Evolutionary conservation across 2,329 filamentous ascomycete genomes (phyloP).

Genomic region (Alternaria arbusti): DNA sequence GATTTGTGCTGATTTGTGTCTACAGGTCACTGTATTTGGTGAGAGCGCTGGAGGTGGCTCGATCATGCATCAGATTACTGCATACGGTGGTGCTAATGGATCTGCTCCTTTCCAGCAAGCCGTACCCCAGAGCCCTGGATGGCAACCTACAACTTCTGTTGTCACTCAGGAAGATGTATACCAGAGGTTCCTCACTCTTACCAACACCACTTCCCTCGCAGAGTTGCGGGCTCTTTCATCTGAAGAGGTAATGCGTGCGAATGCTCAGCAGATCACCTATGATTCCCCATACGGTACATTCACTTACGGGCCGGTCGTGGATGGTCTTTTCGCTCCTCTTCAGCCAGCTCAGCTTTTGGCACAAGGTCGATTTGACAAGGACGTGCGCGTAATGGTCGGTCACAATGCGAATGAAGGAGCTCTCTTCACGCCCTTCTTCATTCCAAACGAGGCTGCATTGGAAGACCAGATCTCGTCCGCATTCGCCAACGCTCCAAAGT

Average conservation of each 20-base stretch:
- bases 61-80: constrained; percentile 51
- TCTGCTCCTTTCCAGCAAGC: constrained; percentile 47
- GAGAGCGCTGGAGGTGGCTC: constrained; percentile 48
- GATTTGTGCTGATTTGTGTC: background rate
- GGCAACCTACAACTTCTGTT: constrained; percentile 35
- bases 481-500: constrained; percentile 40
- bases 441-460: constrained; percentile 42
- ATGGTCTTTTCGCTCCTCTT: constrained; percentile 41
- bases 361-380: constrained; percentile 46
- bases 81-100: constrained; percentile 49
- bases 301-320: constrained; percentile 44
- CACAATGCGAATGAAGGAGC: constrained; percentile 56
- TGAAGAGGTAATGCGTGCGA: constrained; percentile 44
- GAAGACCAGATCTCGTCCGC: constrained; percentile 25
- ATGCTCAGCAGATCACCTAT: constrained; percentile 36
- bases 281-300: constrained; percentile 44
- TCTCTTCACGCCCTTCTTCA: constrained; percentile 51
- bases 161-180: constrained; percentile 39
- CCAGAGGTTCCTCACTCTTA: constrained; percentile 37
- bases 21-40: constrained; percentile 42
- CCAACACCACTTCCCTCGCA: constrained; percentile 42
- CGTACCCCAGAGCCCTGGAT: constrained; percentile 51
- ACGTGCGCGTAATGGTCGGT: constrained; percentile 44
- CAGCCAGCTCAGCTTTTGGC: constrained; percentile 45
- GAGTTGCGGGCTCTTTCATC: constrained; percentile 42